Evolutionary conservation across 257 asterid species (phyloP).

Genomic region (Perilla frutescens): DNA sequence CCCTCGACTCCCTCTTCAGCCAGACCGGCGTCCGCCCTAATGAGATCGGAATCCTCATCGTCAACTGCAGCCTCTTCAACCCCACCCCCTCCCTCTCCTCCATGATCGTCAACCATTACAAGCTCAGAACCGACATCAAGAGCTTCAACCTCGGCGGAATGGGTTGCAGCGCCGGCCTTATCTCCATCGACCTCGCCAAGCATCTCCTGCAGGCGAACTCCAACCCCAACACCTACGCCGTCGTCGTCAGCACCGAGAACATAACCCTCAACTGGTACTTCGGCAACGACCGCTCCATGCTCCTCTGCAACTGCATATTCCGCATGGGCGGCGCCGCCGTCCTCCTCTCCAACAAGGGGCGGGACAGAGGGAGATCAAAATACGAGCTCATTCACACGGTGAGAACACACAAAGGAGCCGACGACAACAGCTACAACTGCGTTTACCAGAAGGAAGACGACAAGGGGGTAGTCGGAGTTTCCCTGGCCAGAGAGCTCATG

Average conservation of each 20-base stretch:
- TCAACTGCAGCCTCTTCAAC: conserved; percentile 63
- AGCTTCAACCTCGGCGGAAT: conserved; percentile 67
- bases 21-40: conserved; percentile 42
- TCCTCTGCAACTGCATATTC: conserved; percentile 62
- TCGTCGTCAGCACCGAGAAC: conserved; percentile 63
- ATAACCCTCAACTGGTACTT: conserved; percentile 68
- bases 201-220: conserved; percentile 61
- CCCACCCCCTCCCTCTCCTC: conserved; percentile 68
- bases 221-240: conserved; percentile 47
- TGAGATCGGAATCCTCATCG: conserved; percentile 59
- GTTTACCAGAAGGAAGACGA: conserved; percentile 64
- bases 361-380: conserved; percentile 52
- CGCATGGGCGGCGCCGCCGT: conserved; percentile 69
- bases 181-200: conserved; percentile 56
- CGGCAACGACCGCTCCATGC: conserved; percentile 71
- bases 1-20: conserved; percentile 49
- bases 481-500: conserved; percentile 58
- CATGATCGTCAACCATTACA: conserved; percentile 69
- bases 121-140: conserved; percentile 55
- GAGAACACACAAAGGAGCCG: conserved; percentile 66
- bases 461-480: conserved; percentile 50
- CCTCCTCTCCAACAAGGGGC: conserved; percentile 48
- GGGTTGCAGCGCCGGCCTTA: conserved; percentile 73
- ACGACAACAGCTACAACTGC: conserved; percentile 56
- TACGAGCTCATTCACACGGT: conserved; percentile 57